These are phyloP conservation scores for Mycena amicta DNA, from an alignment of 768 basidiomycete genomes.

Conservation along the genomic window DNA sequence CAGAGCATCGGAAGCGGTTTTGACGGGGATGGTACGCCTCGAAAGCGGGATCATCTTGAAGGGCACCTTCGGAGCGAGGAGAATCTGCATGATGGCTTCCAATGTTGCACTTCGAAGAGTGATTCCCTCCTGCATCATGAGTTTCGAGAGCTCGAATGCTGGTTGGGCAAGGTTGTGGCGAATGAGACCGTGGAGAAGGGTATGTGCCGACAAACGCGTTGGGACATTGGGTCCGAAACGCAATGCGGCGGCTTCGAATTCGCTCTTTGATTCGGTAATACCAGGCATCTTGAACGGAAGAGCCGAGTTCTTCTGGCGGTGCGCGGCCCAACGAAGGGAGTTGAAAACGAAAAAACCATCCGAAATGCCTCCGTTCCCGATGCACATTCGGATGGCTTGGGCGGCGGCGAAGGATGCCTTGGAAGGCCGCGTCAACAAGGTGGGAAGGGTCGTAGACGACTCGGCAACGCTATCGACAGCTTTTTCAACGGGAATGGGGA, in stretches of 20 bases:
- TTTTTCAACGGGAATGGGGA: conserved; percentile 4
- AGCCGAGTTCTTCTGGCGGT: conserved; percentile 22
- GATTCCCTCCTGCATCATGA: conserved; percentile 58
- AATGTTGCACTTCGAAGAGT: conserved; percentile 53
- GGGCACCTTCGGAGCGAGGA: conserved; percentile 26
- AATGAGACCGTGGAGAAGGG: conserved; percentile 65
- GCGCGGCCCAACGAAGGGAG: conserved; percentile 50
- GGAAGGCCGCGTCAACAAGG: conserved; percentile 14
- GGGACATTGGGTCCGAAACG: conserved; percentile 55
- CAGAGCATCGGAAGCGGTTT: conserved; percentile 27
- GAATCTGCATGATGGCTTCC: conserved; percentile 40
- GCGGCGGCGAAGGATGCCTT: conserved; percentile 40
- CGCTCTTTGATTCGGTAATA: conserved; percentile 12
- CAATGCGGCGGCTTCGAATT: conserved; percentile 43
- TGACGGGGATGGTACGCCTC: conserved; percentile 15
- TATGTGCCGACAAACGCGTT: conserved; percentile 62
- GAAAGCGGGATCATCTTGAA: conserved; percentile 18
- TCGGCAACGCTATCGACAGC: conserved; percentile 10
- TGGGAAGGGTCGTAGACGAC: neutral
- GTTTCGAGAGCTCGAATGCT: conserved; percentile 50
- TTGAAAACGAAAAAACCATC: conserved; percentile 63
- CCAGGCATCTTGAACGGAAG: conserved; percentile 21
- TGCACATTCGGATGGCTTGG: conserved; percentile 51
- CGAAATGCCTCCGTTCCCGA: conserved; percentile 42
- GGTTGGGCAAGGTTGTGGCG: conserved; percentile 50